Base-by-base conservation (phyloP, 1,284 basidiomycete species). In the Phellopilus nigrolimitatus region DNA sequence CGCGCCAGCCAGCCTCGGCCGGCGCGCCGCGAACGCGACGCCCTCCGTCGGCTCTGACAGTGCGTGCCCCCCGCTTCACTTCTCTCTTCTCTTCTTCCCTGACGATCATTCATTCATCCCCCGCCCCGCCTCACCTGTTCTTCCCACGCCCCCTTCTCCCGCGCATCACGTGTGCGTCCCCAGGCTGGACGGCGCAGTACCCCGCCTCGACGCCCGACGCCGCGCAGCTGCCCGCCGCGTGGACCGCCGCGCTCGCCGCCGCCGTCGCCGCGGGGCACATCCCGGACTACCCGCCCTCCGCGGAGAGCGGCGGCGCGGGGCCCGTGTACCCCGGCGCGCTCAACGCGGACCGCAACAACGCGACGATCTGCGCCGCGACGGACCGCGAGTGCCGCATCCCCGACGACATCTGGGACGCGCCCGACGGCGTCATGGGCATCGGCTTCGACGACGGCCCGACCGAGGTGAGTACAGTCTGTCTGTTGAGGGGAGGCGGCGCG, bases 391-490 rank as follows among this genome's bases (percentile, higher is more conserved):
- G 89, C 64, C 61, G 68, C 41, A 75, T 71, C 49, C 57, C 72
- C 3, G 79, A 67, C 13, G 82, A 88, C 59, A 61, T 88, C 47
- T 89, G 84, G 84, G 79, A 90, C 58, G 84, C 79, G 2, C 88
- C 87, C 1, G 61, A 72, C 30, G 79, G 80, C 21, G 63, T 71
- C 27, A 68, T 88, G 56, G 83, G 68, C 2, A 70, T 78, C 43
- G 73, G 79, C 48, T 89, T 91, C 62, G 91, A 93, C 62, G 91
- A 93, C 64, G 91, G 91, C 3, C 91, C 91, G 0, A 71, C 75
- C 25, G 67, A 71, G 1, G 81, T 85, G 58, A 59, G 75, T 65
- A 46, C 21, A 13, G 19, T 38, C 19, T 33, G 27, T 42, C 49
- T 28, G 17, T 50, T 43, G 24, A 8, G 24, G 15, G 19, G 30